Base-by-base conservation (phyloP, 2,329 filamentous ascomycete genomes). In the Fusarium ramigenum region DNA sequence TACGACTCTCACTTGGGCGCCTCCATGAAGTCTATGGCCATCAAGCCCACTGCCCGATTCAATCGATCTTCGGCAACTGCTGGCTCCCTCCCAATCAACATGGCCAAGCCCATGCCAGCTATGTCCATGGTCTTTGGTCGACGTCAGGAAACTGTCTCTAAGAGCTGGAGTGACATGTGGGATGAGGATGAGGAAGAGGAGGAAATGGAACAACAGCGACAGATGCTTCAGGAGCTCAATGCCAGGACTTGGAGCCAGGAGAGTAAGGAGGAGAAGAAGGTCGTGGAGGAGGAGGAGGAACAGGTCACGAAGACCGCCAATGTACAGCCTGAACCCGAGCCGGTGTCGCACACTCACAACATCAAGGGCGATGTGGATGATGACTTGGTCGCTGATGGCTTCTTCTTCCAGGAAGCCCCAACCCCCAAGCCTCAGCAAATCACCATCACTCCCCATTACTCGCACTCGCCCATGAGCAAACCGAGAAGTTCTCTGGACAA, bases 141-240 rank as follows among this genome's bases (percentile, higher is more conserved):
- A 79, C 91, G 93, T 80, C 89, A 90, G 71, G 93, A 96, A 50
- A 86, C 89, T 53, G 93, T 97, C 53, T 97, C 96, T 63, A 98
- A 98, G 92, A 98, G 96, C 86, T 99, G 96, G 96, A 97, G 95
- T 79, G 96, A 99, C 82, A 91, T 98, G 82, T 98, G 95, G 92
- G 96, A 98, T 66, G 96, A 98, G 82, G 96, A 98, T 60, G 85
- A 87, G 50, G 95, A 93, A 73, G 91, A 93, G 71, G 89, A 92
- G 77, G 90, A 92, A 79, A 87, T 87, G 70, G 83, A 84, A 67
- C 88, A 88, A 72, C 89, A 92, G 80, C 72, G 79, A 44, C 75
- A 78, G 60, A 67, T 77, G 43, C 83, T 93, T 32, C 89, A 92
- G 82, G 85, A 91, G 80, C 87, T 93, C 78, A 94, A 94, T 80